These are phyloP conservation scores for Kwoniella sp. DNA, from an alignment of 768 basidiomycete species.

Conservation along the genomic window DNA sequence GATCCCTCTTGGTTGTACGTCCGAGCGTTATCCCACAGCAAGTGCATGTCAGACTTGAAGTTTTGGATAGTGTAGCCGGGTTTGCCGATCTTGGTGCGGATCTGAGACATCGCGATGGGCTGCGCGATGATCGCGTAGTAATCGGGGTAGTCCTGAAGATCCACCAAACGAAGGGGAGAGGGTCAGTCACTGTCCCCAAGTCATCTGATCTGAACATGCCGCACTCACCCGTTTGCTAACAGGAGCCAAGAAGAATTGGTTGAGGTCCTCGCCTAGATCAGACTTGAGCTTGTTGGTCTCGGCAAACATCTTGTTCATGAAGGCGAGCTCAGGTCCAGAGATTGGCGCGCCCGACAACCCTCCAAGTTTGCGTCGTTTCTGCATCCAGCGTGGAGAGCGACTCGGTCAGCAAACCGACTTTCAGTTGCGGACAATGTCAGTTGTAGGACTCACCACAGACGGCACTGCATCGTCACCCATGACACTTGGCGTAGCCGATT, in stretches of 20 bases:
- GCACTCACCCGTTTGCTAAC: conserved; percentile 57
- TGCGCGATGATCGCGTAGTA: conserved; percentile 86
- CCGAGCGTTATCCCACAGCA: conserved; percentile 93
- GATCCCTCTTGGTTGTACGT: conserved; percentile 93
- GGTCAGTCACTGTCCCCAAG: no score
- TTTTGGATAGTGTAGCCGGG: conserved; percentile 74
- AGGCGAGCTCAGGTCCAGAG: conserved; percentile 27
- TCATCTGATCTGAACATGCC: background rate
- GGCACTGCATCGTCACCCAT: conserved; percentile 38
- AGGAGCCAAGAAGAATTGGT: conserved; percentile 52
- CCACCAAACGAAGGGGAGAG: no score
- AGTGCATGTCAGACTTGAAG: conserved; percentile 77
- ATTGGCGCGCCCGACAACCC: conserved; percentile 20
- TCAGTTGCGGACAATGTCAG: background rate
- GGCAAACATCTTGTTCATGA: conserved; percentile 47
- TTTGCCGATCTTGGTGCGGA: conserved; percentile 67
- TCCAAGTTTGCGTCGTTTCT: conserved; percentile 52
- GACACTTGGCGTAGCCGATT: conserved; percentile 39
- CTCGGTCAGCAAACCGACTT: conserved; percentile 4
- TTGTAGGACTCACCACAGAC: conserved; percentile 22
- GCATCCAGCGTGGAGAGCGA: background rate
- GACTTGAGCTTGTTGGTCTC: conserved; percentile 43
- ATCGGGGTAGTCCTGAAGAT: conserved; percentile 78
- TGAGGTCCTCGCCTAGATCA: conserved; percentile 46
- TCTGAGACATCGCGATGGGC: conserved; percentile 84